phyloP scores from a whole-genome alignment of 2,329 filamentous ascomycete genomes.

The Sporothrix curviconia region DNA sequence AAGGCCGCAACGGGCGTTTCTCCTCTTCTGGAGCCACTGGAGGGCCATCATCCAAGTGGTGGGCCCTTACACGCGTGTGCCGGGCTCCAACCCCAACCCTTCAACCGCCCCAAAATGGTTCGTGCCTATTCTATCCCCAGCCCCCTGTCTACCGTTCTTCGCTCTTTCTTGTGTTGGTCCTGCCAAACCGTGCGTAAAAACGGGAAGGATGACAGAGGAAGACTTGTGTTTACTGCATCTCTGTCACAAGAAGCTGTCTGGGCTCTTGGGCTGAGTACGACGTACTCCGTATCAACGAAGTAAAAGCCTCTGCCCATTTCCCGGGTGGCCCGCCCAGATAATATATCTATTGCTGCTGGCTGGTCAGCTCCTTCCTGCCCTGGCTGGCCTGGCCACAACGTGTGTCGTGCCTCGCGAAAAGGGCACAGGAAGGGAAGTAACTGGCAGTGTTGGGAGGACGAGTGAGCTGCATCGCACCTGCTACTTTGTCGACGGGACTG shows the following conservation, averaged over 20 bases:
- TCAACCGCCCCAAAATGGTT: not conserved
- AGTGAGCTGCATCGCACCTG: conserved; percentile 1
- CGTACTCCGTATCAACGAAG: not conserved
- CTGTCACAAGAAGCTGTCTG: not conserved
- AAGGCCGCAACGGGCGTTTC: conserved; percentile 6
- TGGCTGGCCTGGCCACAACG: not conserved
- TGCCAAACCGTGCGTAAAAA: conserved; percentile 4
- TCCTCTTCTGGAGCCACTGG: not conserved
- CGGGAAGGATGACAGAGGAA: too few species aligned
- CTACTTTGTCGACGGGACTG: not conserved
- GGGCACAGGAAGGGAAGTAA: too few species aligned
- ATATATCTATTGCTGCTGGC: too few species aligned
- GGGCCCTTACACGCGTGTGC: conserved; percentile 16
- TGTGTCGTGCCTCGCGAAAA: not conserved
- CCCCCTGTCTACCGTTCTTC: not conserved
- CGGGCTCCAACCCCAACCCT: conserved; percentile 11
- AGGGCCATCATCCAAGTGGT: conserved; percentile 11
- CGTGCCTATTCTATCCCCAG: not conserved
- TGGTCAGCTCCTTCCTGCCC: too few species aligned
- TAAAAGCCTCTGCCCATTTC: too few species aligned
- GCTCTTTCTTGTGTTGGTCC: not conserved
- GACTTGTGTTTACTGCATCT: too few species aligned
- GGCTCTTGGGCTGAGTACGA: not conserved
- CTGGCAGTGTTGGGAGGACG: too few species aligned
- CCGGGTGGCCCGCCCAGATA: too few species aligned